phyloP scores from a whole-genome alignment of 176 grass and related monocot genomes.

The Rhynchospora breviuscula region DNA sequence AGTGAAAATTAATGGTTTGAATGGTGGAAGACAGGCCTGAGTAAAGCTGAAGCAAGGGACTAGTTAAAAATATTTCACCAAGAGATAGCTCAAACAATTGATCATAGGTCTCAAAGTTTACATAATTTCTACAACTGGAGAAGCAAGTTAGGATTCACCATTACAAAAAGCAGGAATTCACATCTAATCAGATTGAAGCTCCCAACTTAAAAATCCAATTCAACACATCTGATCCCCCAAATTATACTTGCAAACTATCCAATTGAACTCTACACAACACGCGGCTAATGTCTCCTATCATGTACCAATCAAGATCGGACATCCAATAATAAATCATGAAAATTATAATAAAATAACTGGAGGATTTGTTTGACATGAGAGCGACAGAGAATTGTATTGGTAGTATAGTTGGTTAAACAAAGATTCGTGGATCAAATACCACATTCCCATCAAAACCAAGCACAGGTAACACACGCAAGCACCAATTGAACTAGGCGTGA shows the following conservation, averaged over 20 bases:
- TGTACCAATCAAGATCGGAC: not conserved
- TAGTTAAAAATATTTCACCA: not conserved
- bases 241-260: not conserved
- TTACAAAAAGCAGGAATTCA: not conserved
- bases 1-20: not conserved
- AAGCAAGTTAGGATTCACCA: constrained; percentile 9
- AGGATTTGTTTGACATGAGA: constrained; percentile 8
- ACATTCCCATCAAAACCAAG: constrained; percentile 17
- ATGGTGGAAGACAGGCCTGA: not conserved
- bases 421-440: constrained; percentile 15
- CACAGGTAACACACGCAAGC: not conserved
- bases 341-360: not conserved
- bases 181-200: constrained; percentile 13
- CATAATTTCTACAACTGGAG: not conserved
- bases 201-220: constrained; percentile 6
- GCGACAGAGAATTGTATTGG: not conserved
- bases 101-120: not conserved
- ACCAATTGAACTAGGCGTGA: not conserved
- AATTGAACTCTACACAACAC: not conserved
- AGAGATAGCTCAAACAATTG: constrained; percentile 6
- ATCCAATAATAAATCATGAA: not conserved
- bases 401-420: not conserved
- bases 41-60: not conserved
- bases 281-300: not conserved
- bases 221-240: constrained; percentile 5